Evolutionary conservation across 768 basidiomycete species (phyloP).

Genomic region (Artomyces pyxidatus): DNA sequence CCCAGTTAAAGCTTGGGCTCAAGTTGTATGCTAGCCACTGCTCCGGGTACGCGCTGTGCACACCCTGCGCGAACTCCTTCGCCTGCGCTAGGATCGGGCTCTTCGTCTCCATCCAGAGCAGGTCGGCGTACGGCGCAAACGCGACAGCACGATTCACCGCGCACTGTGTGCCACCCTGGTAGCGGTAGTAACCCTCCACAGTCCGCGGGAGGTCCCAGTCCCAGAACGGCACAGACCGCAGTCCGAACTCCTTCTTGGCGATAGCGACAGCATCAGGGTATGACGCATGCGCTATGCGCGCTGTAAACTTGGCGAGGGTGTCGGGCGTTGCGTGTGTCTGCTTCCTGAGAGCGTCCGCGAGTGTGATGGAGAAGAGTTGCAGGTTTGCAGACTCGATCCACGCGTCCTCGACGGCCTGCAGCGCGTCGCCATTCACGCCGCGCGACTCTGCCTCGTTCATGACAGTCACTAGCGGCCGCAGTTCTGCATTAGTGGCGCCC

Average conservation of each 20-base stretch:
- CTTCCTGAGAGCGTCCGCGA: conserved; percentile 58
- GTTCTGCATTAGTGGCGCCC: conserved; percentile 71
- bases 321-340: conserved; percentile 41
- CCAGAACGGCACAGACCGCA: conserved; percentile 76
- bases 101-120: conserved; percentile 97
- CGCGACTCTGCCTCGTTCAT: conserved; percentile 81
- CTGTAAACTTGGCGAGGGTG: conserved; percentile 52
- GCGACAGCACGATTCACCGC: conserved; percentile 88
- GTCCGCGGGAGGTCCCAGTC: conserved; percentile 93
- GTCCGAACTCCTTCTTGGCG: conserved; percentile 72
- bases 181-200: conserved; percentile 94
- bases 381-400: conserved; percentile 79
- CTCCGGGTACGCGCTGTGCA: conserved; percentile 71
- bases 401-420: conserved; percentile 84
- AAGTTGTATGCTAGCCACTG: conserved; percentile 98
- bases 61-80: conserved; percentile 83
- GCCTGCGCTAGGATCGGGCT: conserved; percentile 90
- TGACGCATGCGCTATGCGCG: conserved; percentile 58
- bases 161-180: conserved; percentile 94
- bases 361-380: conserved; percentile 64
- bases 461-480: conserved; percentile 63
- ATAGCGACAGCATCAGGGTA: conserved; percentile 62
- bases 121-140: conserved; percentile 89
- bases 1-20: conserved; percentile 91
- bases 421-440: conserved; percentile 69